Conservation (phyloP, 768 basidiomycete genomes). For the Kwoniella pini region DNA sequence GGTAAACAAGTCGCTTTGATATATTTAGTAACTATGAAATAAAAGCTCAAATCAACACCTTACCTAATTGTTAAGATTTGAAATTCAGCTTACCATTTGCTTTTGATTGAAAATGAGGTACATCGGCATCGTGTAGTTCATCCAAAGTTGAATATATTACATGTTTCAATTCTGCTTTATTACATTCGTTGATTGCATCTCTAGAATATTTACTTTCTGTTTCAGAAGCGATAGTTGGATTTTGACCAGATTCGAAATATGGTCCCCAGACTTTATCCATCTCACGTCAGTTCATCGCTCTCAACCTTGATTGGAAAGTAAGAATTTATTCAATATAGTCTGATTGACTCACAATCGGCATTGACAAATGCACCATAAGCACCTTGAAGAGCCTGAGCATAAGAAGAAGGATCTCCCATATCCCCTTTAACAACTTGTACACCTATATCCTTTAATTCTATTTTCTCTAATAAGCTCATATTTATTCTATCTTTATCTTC, state of each 20-base stretch:
- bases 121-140: conserved; percentile 1
- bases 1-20: neutral
- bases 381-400: conserved; percentile 18
- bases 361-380: conserved; percentile 26
- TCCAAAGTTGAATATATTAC: conserved; percentile 11
- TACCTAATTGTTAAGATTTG: neutral
- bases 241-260: neutral
- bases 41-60: neutral
- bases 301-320: neutral
- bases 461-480: no score
- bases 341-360: conserved; percentile 25
- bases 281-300: neutral
- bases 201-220: neutral
- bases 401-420: conserved; percentile 15
- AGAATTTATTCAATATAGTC: neutral
- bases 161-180: conserved; percentile 8
- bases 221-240: neutral
- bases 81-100: conserved; percentile 4
- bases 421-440: conserved; percentile 26
- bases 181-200: conserved; percentile 5
- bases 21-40: conserved; percentile 3
- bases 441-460: conserved; percentile 10
- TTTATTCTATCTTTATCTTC: neutral
- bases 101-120: conserved; percentile 5
- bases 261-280: neutral